These are phyloP conservation scores for Aspergillus flavus DNA, from an alignment of 2,329 filamentous ascomycete species.

Conservation along the genomic window DNA sequence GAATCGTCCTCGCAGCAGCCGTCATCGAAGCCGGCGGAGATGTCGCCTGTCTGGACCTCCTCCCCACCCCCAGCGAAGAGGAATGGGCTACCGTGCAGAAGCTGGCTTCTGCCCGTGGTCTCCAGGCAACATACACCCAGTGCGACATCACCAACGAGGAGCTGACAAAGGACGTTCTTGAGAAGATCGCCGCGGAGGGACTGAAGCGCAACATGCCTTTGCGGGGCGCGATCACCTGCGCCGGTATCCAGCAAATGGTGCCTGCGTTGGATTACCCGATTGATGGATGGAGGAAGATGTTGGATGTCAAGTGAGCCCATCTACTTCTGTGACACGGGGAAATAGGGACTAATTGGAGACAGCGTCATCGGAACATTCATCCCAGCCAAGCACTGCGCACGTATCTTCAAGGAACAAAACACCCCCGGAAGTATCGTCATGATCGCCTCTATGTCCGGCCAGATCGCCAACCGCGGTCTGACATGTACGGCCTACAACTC, in stretches of 20 bases:
- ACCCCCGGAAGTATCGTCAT: constrained; percentile 64
- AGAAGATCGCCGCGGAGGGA: constrained; percentile 36
- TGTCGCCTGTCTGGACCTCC: constrained; percentile 53
- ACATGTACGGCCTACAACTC: constrained; percentile 63
- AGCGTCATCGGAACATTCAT: constrained; percentile 41
- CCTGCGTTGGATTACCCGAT: constrained; percentile 52
- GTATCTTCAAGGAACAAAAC: constrained; percentile 58
- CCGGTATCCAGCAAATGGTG: constrained; percentile 53
- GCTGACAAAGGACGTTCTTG: constrained; percentile 38
- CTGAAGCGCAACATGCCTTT: constrained; percentile 24
- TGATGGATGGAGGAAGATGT: constrained; percentile 36
- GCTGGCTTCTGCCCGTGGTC: constrained; percentile 38
- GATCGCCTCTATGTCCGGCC: constrained; percentile 72
- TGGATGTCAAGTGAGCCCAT: constrained; percentile 35
- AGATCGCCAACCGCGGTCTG: constrained; percentile 66
- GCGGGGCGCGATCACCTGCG: constrained; percentile 46
- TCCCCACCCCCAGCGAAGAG: constrained; percentile 33
- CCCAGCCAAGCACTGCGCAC: constrained; percentile 35
- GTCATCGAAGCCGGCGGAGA: constrained; percentile 54
- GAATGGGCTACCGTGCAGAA: constrained; percentile 49
- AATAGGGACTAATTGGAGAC: constrained; percentile 1
- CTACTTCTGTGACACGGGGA: no score
- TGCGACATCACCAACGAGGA: constrained; percentile 54
- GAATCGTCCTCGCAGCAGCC: constrained; percentile 53
- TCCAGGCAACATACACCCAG: constrained; percentile 44